These are phyloP conservation scores for Xylariales sp. DNA, from an alignment of 2,329 filamentous ascomycete genomes.

Conservation along the genomic window DNA sequence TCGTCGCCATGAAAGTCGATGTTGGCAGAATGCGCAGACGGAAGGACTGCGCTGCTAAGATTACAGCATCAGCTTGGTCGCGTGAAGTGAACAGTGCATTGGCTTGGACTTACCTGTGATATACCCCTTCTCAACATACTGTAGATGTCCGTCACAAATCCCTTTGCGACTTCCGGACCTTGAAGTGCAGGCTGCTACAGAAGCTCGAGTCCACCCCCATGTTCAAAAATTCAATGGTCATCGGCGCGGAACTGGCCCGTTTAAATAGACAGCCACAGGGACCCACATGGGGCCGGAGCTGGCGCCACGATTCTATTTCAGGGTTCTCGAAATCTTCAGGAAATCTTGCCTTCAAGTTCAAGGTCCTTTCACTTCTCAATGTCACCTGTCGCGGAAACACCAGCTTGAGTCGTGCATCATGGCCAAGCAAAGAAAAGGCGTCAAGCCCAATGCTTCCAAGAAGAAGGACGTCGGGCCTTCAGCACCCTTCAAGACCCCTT, in stretches of 20 bases:
- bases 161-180: slow-evolving; percentile 18
- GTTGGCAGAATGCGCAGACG: slow-evolving; percentile 26
- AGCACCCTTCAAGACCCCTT: slow-evolving; percentile 63
- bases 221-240: too few relatives aligned
- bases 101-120: slow-evolving; percentile 17
- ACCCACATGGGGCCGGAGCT: too few relatives aligned
- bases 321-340: too few relatives aligned
- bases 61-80: not conserved
- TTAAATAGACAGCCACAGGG: too few relatives aligned
- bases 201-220: not conserved
- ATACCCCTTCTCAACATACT: slow-evolving; percentile 27
- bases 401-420: too few relatives aligned
- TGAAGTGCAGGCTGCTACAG: not conserved
- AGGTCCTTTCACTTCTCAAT: too few relatives aligned
- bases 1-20: slow-evolving; percentile 18
- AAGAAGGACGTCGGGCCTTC: slow-evolving; percentile 38
- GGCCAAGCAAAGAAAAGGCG: slow-evolving; percentile 22
- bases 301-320: too few relatives aligned
- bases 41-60: slow-evolving; percentile 21
- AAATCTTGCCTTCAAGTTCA: too few relatives aligned
- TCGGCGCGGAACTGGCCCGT: too few relatives aligned
- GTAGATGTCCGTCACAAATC: slow-evolving; percentile 10
- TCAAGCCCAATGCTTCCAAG: slow-evolving; percentile 19
- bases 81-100: not conserved
- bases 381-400: too few relatives aligned